Base-by-base conservation (phyloP, 176 grass and related monocot species). In the Themeda triandra region DNA sequence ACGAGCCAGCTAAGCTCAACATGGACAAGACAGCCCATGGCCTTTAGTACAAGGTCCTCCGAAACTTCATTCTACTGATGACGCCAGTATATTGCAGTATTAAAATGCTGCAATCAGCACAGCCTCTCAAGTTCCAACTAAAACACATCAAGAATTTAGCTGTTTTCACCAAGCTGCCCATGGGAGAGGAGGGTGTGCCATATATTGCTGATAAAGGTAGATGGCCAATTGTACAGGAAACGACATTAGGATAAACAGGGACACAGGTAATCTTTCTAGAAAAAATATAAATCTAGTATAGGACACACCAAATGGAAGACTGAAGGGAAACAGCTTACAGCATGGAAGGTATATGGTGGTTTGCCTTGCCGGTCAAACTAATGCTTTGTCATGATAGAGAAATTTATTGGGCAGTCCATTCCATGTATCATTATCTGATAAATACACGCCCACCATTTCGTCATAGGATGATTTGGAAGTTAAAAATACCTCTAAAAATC, bases 331-430 rank as follows among this genome's bases (percentile, higher is more conserved):
- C n/a, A n/a, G n/a, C n/a, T n/a, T n/a, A n/a, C n/a, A n/a, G n/a
- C n/a, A n/a, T 95, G 91, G 54, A 92, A 95, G 1, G 85, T 87
- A 88, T 94, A 95, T 24, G 95, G 95, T 75, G 92, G 78, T 88
- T 95, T 98, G 23, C 90, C 95, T 89, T 95, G 92, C 60, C 92
- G 85, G 33, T 93, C 91, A 64, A 93, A n/a, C n/a, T n/a, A 95
- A 91, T 95, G 95, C 33, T 91, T 91, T 53, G 89, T 85, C 92
- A 95, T 98, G 75, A 98, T 70, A 33, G 87, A 98, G 27, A 88
- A 95, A n/a, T n/a, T 89, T 79, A 91, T 30, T n/a, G n/a, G n/a
- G n/a, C n/a, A n/a, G n/a, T n/a, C n/a, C n/a, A n/a, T n/a, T n/a
- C n/a, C n/a, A n/a, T n/a, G n/a, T n/a, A n/a, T n/a, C n/a, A n/a